Percentiles rank a stretch among this genome's conserved stretches.
Conservation (phyloP, 805 yeast species). For the Starmerella kuoi region DNA sequence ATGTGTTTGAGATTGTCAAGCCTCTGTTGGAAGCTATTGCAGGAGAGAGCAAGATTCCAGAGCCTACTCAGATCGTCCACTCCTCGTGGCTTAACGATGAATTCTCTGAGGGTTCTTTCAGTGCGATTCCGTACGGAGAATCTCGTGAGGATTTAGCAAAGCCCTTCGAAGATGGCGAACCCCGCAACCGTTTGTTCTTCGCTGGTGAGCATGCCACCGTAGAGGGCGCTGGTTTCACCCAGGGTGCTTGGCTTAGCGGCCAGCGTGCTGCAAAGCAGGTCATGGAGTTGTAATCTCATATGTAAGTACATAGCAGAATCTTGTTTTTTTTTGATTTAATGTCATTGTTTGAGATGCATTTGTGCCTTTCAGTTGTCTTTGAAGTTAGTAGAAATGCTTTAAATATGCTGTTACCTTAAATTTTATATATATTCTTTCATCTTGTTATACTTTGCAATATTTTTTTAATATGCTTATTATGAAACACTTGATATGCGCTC, state of each 20-base stretch:
- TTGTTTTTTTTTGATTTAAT: no score
- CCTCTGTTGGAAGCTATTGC: slow-evolving; percentile 21
- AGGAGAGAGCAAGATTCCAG: slow-evolving; percentile 19
- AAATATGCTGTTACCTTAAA: no score
- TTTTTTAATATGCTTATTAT: no score
- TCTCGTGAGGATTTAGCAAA: slow-evolving; percentile 53
- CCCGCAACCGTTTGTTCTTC: slow-evolving; percentile 40
- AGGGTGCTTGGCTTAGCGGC: slow-evolving; percentile 79
- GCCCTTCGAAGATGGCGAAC: slow-evolving; percentile 47
- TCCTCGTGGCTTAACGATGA: slow-evolving; percentile 62
- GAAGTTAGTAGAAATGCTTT: no score
- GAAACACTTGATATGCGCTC: no score
- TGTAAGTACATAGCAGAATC: neutral
- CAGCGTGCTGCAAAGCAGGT: slow-evolving; percentile 38
- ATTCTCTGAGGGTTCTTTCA: slow-evolving; percentile 60
- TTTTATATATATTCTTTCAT: no score
- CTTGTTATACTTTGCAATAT: no score
- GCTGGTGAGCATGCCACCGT: slow-evolving; percentile 81
- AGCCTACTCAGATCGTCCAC: slow-evolving; percentile 33
- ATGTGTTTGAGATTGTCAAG: slow-evolving; percentile 21
- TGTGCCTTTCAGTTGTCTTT: no score
- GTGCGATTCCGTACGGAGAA: slow-evolving; percentile 54
- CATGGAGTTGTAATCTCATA: slow-evolving; percentile 2
- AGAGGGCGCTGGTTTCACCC: slow-evolving; percentile 82
- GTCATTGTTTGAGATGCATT: no score